Conservation (phyloP, 164 flowering plant genomes). For the Liriodendron chinense region DNA sequence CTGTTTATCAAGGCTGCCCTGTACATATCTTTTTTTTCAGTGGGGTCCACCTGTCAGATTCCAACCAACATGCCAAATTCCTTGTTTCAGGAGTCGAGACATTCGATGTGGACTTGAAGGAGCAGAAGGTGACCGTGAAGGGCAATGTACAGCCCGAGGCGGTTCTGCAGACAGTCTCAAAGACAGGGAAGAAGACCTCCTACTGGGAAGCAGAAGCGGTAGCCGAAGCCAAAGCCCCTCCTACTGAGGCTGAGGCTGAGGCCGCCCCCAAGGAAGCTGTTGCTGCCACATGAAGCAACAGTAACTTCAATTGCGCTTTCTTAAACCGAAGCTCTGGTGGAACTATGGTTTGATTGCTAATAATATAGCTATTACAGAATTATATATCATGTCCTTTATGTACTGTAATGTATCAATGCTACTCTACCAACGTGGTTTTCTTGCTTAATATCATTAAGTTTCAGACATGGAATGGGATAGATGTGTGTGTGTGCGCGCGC, state of each 20-base stretch:
- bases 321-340: background rate
- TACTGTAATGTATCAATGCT: too few relatives aligned
- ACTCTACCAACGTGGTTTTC: too few relatives aligned
- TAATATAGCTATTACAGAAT: background rate
- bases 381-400: too few relatives aligned
- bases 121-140: slow-evolving; percentile 88
- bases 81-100: slow-evolving; percentile 68
- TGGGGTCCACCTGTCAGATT: background rate
- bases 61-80: background rate
- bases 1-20: background rate
- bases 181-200: slow-evolving; percentile 83
- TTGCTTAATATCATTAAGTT: too few relatives aligned
- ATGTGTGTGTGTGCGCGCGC: too few relatives aligned
- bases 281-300: slow-evolving; percentile 1
- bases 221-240: slow-evolving; percentile 12
- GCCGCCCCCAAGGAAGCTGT: slow-evolving; percentile 4
- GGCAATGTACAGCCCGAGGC: slow-evolving; percentile 81
- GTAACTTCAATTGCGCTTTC: background rate
- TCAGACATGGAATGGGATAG: too few relatives aligned
- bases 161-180: slow-evolving; percentile 80
- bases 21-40: background rate
- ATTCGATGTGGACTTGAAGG: slow-evolving; percentile 68
- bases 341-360: background rate
- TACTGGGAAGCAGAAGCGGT: slow-evolving; percentile 70
- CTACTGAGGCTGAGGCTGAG: slow-evolving; percentile 17